Evolutionary conservation across 2,329 filamentous ascomycete genomes (phyloP).

Genomic region (Fusarium paranaense): DNA sequence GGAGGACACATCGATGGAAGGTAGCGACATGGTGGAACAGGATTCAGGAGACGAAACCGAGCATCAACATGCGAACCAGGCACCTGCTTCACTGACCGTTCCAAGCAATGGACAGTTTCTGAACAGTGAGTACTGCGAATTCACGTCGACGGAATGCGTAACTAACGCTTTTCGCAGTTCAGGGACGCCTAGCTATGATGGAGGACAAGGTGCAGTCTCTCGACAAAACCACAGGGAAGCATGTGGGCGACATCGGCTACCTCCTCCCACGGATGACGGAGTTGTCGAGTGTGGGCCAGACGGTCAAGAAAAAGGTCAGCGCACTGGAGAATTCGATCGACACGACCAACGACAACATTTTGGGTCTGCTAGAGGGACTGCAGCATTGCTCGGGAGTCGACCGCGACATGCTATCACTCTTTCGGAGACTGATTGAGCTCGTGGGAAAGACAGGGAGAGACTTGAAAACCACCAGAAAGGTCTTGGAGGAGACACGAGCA

Average conservation of each 20-base stretch:
- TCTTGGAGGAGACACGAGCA: neutral
- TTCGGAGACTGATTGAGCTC: neutral
- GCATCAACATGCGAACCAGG: too few species aligned
- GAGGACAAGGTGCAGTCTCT: neutral
- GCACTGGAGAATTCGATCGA: neutral
- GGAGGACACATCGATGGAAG: neutral
- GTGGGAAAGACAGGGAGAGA: neutral
- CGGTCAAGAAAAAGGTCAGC: neutral
- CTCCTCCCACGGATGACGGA: neutral
- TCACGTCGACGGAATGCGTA: fast-evolving
- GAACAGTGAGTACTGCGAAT: neutral
- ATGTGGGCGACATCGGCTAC: neutral
- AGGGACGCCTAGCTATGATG: neutral
- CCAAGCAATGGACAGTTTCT: neutral
- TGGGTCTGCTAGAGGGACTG: neutral
- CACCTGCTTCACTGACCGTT: neutral
- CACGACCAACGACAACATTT: neutral
- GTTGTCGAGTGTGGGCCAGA: neutral
- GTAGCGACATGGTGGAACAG: neutral
- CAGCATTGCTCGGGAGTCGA: neutral
- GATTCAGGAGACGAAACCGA: neutral
- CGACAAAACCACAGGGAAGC: neutral
- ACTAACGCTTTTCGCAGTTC: neutral
- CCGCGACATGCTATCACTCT: neutral
- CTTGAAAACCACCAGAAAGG: neutral